Percentiles rank a stretch among this genome's conserved stretches.
Evolutionary conservation across 139 green algal species (phyloP).

Genomic region (Parachlorella kessleri): DNA sequence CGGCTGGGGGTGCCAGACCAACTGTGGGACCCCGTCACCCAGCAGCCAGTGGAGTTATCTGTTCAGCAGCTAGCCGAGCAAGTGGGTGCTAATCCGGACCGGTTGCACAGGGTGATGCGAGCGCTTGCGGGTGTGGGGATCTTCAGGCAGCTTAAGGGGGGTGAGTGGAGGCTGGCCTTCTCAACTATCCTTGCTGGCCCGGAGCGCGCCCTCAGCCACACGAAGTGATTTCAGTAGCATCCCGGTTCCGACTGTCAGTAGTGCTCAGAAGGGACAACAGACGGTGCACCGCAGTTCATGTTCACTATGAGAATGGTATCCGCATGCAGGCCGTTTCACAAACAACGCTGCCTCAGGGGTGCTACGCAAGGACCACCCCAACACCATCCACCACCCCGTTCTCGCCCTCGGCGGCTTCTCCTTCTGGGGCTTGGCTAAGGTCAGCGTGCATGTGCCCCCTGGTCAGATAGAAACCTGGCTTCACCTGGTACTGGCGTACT

Average conservation of each 20-base stretch:
- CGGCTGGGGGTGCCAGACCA: no score
- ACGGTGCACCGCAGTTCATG: no score
- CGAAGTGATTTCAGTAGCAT: background rate
- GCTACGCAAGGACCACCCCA: background rate
- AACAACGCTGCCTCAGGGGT: background rate
- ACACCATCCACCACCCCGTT: background rate
- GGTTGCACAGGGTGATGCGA: no score
- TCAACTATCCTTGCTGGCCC: background rate
- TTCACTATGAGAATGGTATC: no score
- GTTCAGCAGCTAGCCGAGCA: no score
- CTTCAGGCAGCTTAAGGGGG: no score
- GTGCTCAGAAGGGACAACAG: no score
- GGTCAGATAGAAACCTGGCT: background rate
- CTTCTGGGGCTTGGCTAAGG: background rate
- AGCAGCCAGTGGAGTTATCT: no score
- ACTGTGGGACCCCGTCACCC: no score
- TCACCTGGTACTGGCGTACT: background rate
- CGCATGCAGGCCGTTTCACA: background rate
- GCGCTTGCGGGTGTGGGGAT: no score
- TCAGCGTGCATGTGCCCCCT: background rate
- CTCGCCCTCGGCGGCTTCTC: background rate
- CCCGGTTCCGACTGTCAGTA: background rate
- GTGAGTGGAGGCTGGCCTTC: background rate
- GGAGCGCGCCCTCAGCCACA: background rate
- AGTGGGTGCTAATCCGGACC: no score